Percentiles rank a stretch among this genome's conserved stretches.
These are phyloP conservation scores for Penicilliopsis zonata DNA, from an alignment of 495 filamentous ascomycete species.

Conservation along the genomic window DNA sequence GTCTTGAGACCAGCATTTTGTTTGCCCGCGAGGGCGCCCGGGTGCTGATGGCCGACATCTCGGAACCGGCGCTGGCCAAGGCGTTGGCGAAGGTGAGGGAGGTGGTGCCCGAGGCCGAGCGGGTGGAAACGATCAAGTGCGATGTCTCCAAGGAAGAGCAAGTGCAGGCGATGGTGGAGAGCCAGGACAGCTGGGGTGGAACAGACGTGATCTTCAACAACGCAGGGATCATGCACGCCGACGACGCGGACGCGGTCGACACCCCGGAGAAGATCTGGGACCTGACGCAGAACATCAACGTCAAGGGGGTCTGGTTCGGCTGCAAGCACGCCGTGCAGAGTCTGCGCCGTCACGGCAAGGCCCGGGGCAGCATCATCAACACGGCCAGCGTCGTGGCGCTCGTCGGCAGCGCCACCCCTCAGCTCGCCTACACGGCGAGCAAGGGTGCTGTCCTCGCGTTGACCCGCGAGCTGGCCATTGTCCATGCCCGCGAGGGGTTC, in stretches of 20 bases:
- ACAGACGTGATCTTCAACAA: conserved; percentile 97
- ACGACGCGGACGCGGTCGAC: conserved; percentile 73
- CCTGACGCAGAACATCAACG: conserved; percentile 86
- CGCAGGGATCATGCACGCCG: conserved; percentile 91
- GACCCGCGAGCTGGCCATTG: conserved; percentile 71
- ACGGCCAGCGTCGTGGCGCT: conserved; percentile 88
- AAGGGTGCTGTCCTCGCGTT: conserved; percentile 89
- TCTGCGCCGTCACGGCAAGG: conserved; percentile 71
- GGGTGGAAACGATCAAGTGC: conserved; percentile 48
- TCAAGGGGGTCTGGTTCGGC: conserved; percentile 97
- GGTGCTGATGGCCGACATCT: conserved; percentile 80
- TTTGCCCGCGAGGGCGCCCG: conserved; percentile 84
- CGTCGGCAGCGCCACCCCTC: conserved; percentile 87
- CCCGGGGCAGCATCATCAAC: conserved; percentile 76
- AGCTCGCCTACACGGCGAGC: conserved; percentile 88
- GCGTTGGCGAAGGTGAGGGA: conserved; percentile 58
- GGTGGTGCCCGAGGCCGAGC: conserved; percentile 49
- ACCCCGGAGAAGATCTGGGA: conserved; percentile 93
- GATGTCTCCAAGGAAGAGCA: conserved; percentile 64
- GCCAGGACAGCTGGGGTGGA: conserved; percentile 77
- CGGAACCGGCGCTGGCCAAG: conserved; percentile 54
- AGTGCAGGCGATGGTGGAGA: conserved; percentile 57
- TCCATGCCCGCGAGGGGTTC: conserved; percentile 73
- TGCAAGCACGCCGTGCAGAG: conserved; percentile 84
- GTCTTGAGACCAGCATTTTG: conserved; percentile 87